These are phyloP conservation scores for Neocatenulostroma microsporum DNA, from an alignment of 2,329 filamentous ascomycete species.

Conservation along the genomic window DNA sequence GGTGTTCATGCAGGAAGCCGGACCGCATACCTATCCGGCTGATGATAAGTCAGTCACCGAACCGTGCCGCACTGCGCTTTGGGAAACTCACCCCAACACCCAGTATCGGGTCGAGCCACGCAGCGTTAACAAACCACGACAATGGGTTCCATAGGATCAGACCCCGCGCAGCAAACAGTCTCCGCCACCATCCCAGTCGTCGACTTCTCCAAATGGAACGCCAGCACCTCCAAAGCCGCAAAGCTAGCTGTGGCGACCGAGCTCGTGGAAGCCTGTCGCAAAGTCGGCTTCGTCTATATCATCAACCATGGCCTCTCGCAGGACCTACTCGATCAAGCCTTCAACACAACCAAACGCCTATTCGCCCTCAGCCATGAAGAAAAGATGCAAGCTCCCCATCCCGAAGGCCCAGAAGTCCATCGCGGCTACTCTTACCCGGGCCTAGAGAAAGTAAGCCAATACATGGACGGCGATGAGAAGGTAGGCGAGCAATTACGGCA, in stretches of 20 bases:
- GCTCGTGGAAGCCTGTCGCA: slow-evolving; percentile 33
- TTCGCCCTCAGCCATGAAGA: slow-evolving; percentile 30
- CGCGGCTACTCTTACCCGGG: slow-evolving; percentile 34
- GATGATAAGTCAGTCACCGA: too few relatives aligned
- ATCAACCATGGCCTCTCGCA: slow-evolving; percentile 31
- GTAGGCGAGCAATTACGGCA: slow-evolving; percentile 9
- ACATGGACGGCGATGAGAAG: slow-evolving; percentile 9
- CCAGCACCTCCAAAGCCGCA: neutral
- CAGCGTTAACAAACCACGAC: too few relatives aligned
- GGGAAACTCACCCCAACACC: too few relatives aligned
- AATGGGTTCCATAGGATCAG: slow-evolving; percentile 10
- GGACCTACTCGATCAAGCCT: slow-evolving; percentile 23
- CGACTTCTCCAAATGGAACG: slow-evolving; percentile 16
- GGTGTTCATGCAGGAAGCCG: too few relatives aligned
- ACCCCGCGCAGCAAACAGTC: neutral
- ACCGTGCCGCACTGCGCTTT: too few relatives aligned
- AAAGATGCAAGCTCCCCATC: slow-evolving; percentile 35
- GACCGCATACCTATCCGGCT: too few relatives aligned
- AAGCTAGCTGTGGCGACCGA: slow-evolving; percentile 20
- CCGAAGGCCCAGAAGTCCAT: slow-evolving; percentile 32
- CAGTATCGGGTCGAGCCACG: too few relatives aligned
- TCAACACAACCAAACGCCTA: slow-evolving; percentile 28
- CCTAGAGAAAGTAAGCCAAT: slow-evolving; percentile 29
- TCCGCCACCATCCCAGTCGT: slow-evolving; percentile 15
- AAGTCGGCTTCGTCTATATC: slow-evolving; percentile 37